Evolutionary conservation across 179 eudicot species (phyloP).

Genomic region (Silene coronaria): DNA sequence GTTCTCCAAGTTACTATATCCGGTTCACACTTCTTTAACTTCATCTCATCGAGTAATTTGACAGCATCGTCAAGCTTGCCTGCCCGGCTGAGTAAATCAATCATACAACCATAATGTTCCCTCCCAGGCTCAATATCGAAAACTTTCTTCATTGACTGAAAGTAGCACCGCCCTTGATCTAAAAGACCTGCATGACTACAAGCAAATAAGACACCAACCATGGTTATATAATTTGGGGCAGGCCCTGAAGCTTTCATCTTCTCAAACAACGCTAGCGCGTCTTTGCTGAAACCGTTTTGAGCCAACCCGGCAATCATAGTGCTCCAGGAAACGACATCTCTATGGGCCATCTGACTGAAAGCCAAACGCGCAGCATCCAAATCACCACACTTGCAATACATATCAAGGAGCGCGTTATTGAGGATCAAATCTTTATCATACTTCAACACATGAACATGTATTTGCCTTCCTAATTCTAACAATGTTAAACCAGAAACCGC

Average conservation of each 20-base stretch:
- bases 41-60: conserved; percentile 44
- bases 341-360: conserved; percentile 40
- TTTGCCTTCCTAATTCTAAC: conserved; percentile 54
- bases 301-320: conserved; percentile 63
- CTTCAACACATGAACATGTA: conserved; percentile 61
- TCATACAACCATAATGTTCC: conserved; percentile 73
- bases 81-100: conserved; percentile 66
- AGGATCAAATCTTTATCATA: conserved; percentile 51
- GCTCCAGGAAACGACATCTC: conserved; percentile 65
- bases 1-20: conserved; percentile 63
- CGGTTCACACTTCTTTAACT: conserved; percentile 32
- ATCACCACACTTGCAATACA: conserved; percentile 72
- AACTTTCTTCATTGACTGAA: conserved; percentile 44
- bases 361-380: conserved; percentile 39
- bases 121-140: conserved; percentile 48
- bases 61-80: conserved; percentile 62
- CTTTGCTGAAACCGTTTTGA: conserved; percentile 55
- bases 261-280: conserved; percentile 46
- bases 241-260: conserved; percentile 33
- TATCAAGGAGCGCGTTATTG: conserved; percentile 58
- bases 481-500: conserved; percentile 53
- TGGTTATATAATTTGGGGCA: conserved; percentile 45
- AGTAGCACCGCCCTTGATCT: conserved; percentile 41
- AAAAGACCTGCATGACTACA: conserved; percentile 70
- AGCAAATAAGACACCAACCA: conserved; percentile 58